Evolutionary conservation across 2,329 filamentous ascomycete species (phyloP).

Genomic region (Sclerotinia trifoliorum): DNA sequence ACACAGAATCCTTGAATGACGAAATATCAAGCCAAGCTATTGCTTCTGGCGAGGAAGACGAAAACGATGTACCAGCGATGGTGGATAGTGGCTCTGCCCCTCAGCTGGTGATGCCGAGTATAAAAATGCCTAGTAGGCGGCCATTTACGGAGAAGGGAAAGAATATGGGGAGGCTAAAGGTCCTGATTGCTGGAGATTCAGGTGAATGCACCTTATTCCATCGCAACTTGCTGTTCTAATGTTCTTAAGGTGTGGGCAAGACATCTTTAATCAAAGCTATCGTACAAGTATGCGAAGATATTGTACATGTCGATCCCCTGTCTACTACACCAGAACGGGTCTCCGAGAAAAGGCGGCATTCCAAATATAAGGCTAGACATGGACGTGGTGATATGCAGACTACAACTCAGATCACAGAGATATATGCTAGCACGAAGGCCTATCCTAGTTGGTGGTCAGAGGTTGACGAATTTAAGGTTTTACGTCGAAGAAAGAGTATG

Average conservation of each 20-base stretch:
- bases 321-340: conserved; percentile 39
- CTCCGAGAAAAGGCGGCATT: conserved; percentile 33
- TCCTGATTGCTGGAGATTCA: conserved; percentile 78
- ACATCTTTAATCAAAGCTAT: conserved; percentile 87
- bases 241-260: conserved; percentile 70
- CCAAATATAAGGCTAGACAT: conserved; percentile 34
- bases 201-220: conserved; percentile 49
- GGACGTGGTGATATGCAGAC: conserved; percentile 33
- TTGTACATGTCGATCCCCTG: conserved; percentile 79
- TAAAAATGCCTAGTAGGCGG: conserved; percentile 82
- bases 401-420: conserved; percentile 57
- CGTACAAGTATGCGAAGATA: conserved; percentile 81
- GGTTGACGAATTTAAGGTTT: conserved; percentile 61
- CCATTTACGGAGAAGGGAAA: conserved; percentile 89
- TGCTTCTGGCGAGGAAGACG: conserved; percentile 39
- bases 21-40: conserved; percentile 43
- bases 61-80: conserved; percentile 46
- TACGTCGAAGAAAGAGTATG: conserved; percentile 66
- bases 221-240: conserved; percentile 25
- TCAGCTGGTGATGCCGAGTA: conserved; percentile 97
- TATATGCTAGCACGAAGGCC: conserved; percentile 76
- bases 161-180: conserved; percentile 78
- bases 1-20: conserved; percentile 50
- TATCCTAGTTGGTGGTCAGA: conserved; percentile 91
- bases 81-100: conserved; percentile 56